These are phyloP conservation scores for Cryptococcus sp. DNA, from an alignment of 1,284 basidiomycete species.

Conservation along the genomic window DNA sequence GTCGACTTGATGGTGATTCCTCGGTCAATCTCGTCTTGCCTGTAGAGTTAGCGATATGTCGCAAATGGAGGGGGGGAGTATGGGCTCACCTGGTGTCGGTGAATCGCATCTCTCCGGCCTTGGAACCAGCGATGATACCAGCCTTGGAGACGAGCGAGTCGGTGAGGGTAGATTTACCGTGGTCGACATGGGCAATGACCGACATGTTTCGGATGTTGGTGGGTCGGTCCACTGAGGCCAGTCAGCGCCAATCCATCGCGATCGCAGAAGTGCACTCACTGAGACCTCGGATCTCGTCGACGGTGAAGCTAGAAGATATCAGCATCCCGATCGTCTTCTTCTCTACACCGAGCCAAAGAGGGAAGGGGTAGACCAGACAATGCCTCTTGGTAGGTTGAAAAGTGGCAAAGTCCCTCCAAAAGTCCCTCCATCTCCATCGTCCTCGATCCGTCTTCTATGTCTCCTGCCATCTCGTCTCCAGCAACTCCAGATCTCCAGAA, in stretches of 20 bases:
- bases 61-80: background rate
- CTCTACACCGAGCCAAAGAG: background rate
- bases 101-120: conserved; percentile 96
- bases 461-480: too few relatives aligned
- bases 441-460: too few relatives aligned
- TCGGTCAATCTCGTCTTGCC: conserved; percentile 98
- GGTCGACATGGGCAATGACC: conserved; percentile 98
- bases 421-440: too few relatives aligned
- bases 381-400: background rate
- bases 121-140: conserved; percentile 94
- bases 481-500: too few relatives aligned
- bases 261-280: conserved; percentile 57
- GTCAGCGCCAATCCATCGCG: conserved; percentile 37
- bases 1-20: conserved; percentile 99
- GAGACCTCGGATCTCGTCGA: conserved; percentile 71
- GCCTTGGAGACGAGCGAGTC: conserved; percentile 99
- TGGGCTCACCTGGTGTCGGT: conserved; percentile 72
- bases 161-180: conserved; percentile 99
- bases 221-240: conserved; percentile 24
- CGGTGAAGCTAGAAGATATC: conserved; percentile 45
- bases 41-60: conserved; percentile 17
- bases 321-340: background rate
- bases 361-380: background rate
- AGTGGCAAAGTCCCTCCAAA: background rate
- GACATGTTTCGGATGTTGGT: conserved; percentile 78